Base-by-base conservation (phyloP, 768 basidiomycete genomes). In the Rossbeevera mucosa region DNA sequence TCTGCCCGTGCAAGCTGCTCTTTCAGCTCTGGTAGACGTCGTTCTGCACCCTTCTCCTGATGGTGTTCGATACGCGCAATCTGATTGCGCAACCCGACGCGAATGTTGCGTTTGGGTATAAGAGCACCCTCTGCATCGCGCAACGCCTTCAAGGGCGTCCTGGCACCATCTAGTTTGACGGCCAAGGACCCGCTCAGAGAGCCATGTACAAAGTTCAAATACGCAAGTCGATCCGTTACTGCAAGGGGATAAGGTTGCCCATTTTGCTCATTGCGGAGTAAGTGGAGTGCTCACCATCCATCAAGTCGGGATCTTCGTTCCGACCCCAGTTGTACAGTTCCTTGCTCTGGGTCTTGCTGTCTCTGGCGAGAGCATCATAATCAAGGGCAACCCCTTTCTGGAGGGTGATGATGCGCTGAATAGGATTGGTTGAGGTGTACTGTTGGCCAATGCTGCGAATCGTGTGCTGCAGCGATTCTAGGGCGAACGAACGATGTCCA, bases 321-420 rank as follows among this genome's bases (percentile, higher is more conserved):
- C 91, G 89, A 12, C 91, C 90, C 90, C 90, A 93, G 13, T 79
- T 80, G 60, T 90, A 93, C 22, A 92, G 72, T 54, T 92, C 91
- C 69, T 91, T 92, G 76, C 88, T 88, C 64, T 85, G 82, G 1
- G 79, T 71, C 64, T 91, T 85, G 7, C 77, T 62, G 60, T 90
- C 83, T 57, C 85, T 80, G 3, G 82, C 74, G 26, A 85, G 68
- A 52, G 75, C 77, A 58, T 91, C 86, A 60, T 80, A 78, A 67
- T 89, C 88, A 58, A 93, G 76, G 18, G 85, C 82, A 14, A 91
- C 73, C 4, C 90, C 85, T 67, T 92, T 93, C 65, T 81, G 79
- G 6, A 79, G 71, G 0, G 91, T 92, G 56, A 93, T 84, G 53
- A 91, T 82, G 64, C 82, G 86, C 73, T 92, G 91, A 0, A 86